Base-by-base conservation (phyloP, 768 basidiomycete genomes). In the Pleurotus eryngii region DNA sequence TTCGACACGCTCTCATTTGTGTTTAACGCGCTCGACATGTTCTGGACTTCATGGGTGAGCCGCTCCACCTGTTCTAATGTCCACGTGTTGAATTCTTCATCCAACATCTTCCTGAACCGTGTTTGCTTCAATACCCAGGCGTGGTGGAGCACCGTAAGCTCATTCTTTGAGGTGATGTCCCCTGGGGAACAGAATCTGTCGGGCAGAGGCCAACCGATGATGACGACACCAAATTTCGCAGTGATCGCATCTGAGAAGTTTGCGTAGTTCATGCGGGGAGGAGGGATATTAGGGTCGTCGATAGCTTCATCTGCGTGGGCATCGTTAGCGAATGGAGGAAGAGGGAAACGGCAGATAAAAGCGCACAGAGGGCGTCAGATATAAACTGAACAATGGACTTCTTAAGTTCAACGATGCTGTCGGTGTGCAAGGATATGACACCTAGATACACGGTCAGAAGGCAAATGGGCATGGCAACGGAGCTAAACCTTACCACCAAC, bases 211-310 rank as follows among this genome's bases (percentile, higher is more conserved):
- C 66, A 67, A 47, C 50, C 54, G 38, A 64, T 59, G 40, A 61
- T 7, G 42, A 64, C 53, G 20, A 67, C 55, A 38, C 60, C 49
- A 37, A 60, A 45, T 18, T 15, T 47, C 5, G 22, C 15, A 6
- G 66, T 67, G 49, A 67, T 61, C 39, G 58, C 57, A 3, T 46
- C 26, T 12, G 62, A 60, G 54, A 66, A 67, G 39, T 62, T 61
- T 24, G 27, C 18, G 46, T 67, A 66, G 43, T 17, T 38, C 66
- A 67, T 67, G 24, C 38, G 40, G 40, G 40, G 40, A 18, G 27
- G 27, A 27, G 27, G 27, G 27, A 27, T 27, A 27, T 27, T 27
- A 27, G 27, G 27, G 27, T 27, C 27, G 27, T 27, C 27, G 27
- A 27, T 27, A 27, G 27, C 27, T 27, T 27, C 27, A 27, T 27